Evolutionary conservation across 805 yeast genomes (phyloP), one percentile per base, ranked within the genome.

Genomic region (Suhomyces sp.): DNA sequence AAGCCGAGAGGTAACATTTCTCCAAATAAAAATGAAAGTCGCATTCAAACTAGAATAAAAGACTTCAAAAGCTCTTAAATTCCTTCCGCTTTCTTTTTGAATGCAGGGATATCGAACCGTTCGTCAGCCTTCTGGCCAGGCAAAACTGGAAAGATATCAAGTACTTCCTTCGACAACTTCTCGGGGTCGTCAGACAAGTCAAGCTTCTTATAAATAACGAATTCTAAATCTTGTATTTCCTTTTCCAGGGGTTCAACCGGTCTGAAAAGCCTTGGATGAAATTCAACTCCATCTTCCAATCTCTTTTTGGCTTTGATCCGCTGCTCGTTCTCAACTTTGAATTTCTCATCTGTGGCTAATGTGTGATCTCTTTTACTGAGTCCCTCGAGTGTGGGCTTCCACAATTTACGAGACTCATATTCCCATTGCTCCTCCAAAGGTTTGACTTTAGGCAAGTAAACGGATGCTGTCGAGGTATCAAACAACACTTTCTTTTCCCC

Each of bases 301-400:
- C 98, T 75, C 50, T 78, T 72, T 56, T 80, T 83, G 11, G 95
- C 88, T 26, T 69, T 62, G 13, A 63, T 63, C 56, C 98, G 76
- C 64, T 93, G 98, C n/a, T 71, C 72, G 42, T 87, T 84, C 63
- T 93, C 98, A 36, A 93, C 87, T 47, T 77, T 76, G 54, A 70
- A 83, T 62, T 93, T 93, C 54, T 88, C 96, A 19, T 80, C 83
- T 0, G 98, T 93, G 1, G 98, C 98, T 3, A 69, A 65, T 12
- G 68, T 72, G 58, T 93, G 98, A 56, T 93, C 78, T 45, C 95
- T 75, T 24, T 68, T 57, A 3, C 83, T 83, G n/a, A 93, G 67
- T 0, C 95, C 97, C 43, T 77, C 79, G 9, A 86, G 74, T 2
- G 95, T 96, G 25, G 81, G 70, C 29, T 74, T 64, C 98, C 98